phyloP scores from a whole-genome alignment of 495 filamentous ascomycete species.

The Hypoxylon crocopeplum region DNA sequence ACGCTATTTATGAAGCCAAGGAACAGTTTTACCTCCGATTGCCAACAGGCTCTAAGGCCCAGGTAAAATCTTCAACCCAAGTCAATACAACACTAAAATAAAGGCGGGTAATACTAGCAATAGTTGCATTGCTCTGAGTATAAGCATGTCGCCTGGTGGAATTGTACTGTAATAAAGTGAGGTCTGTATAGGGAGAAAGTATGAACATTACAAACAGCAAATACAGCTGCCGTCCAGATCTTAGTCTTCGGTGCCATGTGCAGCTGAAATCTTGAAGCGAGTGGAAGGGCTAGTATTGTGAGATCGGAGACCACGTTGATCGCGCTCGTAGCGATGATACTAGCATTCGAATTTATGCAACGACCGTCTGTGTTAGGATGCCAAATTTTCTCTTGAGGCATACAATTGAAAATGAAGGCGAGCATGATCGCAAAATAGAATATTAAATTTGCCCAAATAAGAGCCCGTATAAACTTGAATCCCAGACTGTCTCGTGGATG shows the following conservation, averaged over 20 bases:
- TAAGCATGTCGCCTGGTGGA: background rate
- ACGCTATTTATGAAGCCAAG: background rate
- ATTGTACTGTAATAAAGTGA: too few relatives aligned
- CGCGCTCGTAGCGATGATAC: constrained; percentile 48
- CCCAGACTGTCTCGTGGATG: background rate
- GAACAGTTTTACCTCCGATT: constrained; percentile 14
- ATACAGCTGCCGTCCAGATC: constrained; percentile 37
- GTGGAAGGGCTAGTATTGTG: constrained; percentile 45
- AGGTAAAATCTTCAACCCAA: constrained; percentile 13
- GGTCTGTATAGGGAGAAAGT: constrained; percentile 1
- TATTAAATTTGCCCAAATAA: constrained; percentile 20
- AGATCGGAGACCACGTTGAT: constrained; percentile 52
- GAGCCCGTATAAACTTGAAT: constrained; percentile 2
- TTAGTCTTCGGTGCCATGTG: constrained; percentile 41
- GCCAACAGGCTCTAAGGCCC: constrained; percentile 16
- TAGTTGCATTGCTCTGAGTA: background rate
- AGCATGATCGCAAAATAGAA: constrained; percentile 25
- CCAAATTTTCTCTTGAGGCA: constrained; percentile 27
- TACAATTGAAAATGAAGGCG: constrained; percentile 22
- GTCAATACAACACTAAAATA: constrained; percentile 12
- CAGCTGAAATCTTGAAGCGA: constrained; percentile 43
- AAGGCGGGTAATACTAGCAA: constrained; percentile 18
- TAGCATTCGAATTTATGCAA: constrained; percentile 56
- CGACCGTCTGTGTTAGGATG: constrained; percentile 34
- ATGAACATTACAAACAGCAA: constrained; percentile 41